Evolutionary conservation across 306 rosid genomes (phyloP), one percentile per base, ranked within the genome.

Genomic region (Cicer cuneatum): DNA sequence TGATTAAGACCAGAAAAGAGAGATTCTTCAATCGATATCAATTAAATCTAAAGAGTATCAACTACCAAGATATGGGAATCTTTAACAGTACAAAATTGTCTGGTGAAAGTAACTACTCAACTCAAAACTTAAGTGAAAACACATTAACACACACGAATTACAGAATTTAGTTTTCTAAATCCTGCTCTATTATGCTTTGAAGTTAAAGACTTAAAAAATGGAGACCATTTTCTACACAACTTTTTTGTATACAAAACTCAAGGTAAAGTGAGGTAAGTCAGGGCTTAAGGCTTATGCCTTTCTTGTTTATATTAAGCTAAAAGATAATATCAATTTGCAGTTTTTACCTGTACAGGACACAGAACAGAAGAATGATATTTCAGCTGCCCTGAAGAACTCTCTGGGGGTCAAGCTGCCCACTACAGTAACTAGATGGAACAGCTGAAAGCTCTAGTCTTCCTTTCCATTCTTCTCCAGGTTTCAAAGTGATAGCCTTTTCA

Each of bases 401-500:
- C 76, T 48, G 96, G 67, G 98, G 99, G 85, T 92, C 97, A 47
- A 95, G 97, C 78, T 92, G 98, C 47, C 98, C 99, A 45, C 99
- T 95, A 78, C 95, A 86, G 80, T 95, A 92, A 87, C 99, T 95
- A 70, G 99, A 95, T 41, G 99, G 96, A 83, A 92, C 98, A 54
- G 98, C 90, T 57, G 98, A 92, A 67, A 92, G 93, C 79, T 95
- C 99, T 75, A 80, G 86, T 70, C 96, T 86, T 82, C 98, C 99
- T 83, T 72, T 92, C 99, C 99, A 95, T 84, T 92, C 98, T 82
- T 95, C 99, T 6, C 99, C 99, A 37, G 99, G 98, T 80, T 95
- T 95, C 89, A 95, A 79, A 35, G 99, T 84, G 72, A 95, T 78
- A 9, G 93, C 59, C 69, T 88, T 92, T 86, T 95, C 99, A 48